These are phyloP conservation scores for Pyrenochaeta sp. DNA, from an alignment of 2,329 filamentous ascomycete genomes.

Conservation along the genomic window DNA sequence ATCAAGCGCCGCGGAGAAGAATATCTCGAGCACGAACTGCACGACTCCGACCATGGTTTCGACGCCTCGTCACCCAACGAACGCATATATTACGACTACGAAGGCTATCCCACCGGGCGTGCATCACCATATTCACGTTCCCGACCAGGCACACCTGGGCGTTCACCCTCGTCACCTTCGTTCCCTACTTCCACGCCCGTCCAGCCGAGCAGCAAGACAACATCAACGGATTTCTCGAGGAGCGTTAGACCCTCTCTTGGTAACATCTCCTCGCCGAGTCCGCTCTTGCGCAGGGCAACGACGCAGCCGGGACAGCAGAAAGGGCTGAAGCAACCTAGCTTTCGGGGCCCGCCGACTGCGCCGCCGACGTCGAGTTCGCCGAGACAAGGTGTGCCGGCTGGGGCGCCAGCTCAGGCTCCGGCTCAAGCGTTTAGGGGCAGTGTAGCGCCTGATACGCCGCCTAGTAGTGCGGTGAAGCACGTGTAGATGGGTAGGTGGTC, in stretches of 20 bases:
- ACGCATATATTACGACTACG: slow-evolving; percentile 34
- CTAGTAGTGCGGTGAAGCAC: slow-evolving; percentile 27
- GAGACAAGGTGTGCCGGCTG: too few species aligned
- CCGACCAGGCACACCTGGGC: slow-evolving; percentile 24
- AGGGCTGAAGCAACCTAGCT: slow-evolving; percentile 30
- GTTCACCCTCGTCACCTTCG: slow-evolving; percentile 11
- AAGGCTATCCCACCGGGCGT: slow-evolving; percentile 35
- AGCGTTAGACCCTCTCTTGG: slow-evolving; percentile 11
- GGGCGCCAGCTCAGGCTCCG: slow-evolving; percentile 3
- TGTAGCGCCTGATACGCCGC: slow-evolving; percentile 35
- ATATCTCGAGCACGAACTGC: slow-evolving; percentile 60
- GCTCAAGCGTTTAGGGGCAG: slow-evolving; percentile 19
- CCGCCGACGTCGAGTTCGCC: slow-evolving; percentile 31
- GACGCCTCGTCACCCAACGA: slow-evolving; percentile 10
- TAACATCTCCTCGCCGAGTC: slow-evolving; percentile 38
- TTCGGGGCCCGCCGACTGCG: slow-evolving; percentile 27
- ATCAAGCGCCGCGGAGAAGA: slow-evolving; percentile 71
- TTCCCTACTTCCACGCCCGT: slow-evolving; percentile 19
- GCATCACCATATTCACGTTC: slow-evolving; percentile 26
- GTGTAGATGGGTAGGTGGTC: too few species aligned
- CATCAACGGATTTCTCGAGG: slow-evolving; percentile 22
- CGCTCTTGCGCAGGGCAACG: slow-evolving; percentile 43
- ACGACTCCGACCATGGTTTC: slow-evolving; percentile 19
- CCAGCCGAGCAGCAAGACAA: slow-evolving; percentile 11
- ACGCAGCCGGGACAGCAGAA: slow-evolving; percentile 28